A percentile compares a stretch with the other conserved stretches of the same genome.
Evolutionary conservation across 441 rosid species (phyloP).

Genomic region (Brassica hybrid): DNA sequence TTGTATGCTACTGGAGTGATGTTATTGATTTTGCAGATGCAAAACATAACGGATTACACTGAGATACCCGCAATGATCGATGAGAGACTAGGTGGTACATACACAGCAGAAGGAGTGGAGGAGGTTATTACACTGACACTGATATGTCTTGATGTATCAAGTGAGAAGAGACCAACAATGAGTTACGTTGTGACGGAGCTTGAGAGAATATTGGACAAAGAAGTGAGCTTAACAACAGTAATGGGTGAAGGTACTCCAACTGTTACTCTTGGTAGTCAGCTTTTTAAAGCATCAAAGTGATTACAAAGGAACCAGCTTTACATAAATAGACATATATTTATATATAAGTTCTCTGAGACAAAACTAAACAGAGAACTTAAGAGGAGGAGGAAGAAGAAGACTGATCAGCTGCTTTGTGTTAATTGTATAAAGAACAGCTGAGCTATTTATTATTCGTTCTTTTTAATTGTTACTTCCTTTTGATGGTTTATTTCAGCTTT

Average conservation of each 20-base stretch:
- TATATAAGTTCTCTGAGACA: constrained; percentile 34
- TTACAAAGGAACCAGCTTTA: too few species aligned
- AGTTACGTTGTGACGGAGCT: too few species aligned
- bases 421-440: constrained; percentile 89
- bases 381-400: constrained; percentile 41
- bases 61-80: constrained; percentile 54
- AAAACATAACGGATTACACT: constrained; percentile 56
- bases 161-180: too few species aligned
- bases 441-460: constrained; percentile 48
- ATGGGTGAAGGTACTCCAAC: too few species aligned
- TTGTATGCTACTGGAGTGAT: constrained; percentile 15
- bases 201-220: too few species aligned
- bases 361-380: constrained; percentile 27
- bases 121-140: too few species aligned
- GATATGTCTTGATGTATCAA: too few species aligned
- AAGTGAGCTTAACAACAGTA: too few species aligned
- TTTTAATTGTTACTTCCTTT: constrained; percentile 37
- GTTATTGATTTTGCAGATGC: constrained; percentile 55
- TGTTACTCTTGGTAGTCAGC: too few species aligned
- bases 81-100: too few species aligned
- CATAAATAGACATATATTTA: constrained; percentile 10
- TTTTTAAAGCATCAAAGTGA: constrained; percentile 55
- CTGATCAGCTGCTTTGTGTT: constrained; percentile 67
- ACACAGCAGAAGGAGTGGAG: too few species aligned
- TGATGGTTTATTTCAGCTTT: constrained; percentile 41